phyloP scores from a whole-genome alignment of 495 filamentous ascomycete genomes.

The Aspergillus baeticus region DNA sequence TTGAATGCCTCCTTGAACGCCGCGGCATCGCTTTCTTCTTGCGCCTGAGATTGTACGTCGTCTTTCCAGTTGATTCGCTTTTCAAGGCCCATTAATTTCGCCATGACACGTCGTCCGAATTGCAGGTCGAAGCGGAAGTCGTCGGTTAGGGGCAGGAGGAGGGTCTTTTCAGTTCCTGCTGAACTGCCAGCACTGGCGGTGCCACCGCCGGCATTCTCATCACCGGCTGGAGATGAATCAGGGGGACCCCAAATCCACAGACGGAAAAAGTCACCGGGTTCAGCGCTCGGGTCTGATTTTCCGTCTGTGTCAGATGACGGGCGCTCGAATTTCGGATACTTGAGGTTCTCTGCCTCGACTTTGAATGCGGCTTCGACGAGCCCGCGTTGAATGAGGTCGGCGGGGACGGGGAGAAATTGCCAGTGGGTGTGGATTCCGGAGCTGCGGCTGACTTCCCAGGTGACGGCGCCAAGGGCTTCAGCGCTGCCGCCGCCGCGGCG shows the following conservation, averaged over 20 bases:
- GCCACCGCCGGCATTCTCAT: background rate
- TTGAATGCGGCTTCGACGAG: constrained; percentile 82
- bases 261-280: constrained; percentile 75
- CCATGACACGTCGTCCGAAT: constrained; percentile 77
- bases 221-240: background rate
- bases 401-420: constrained; percentile 85
- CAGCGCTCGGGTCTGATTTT: constrained; percentile 37
- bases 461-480: constrained; percentile 69
- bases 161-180: constrained; percentile 40
- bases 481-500: constrained; percentile 36
- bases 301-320: constrained; percentile 24
- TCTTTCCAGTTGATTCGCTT: constrained; percentile 75
- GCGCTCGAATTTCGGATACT: constrained; percentile 55
- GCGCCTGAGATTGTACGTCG: constrained; percentile 69
- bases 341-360: constrained; percentile 75
- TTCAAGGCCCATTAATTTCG: constrained; percentile 79
- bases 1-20: constrained; percentile 84
- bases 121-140: constrained; percentile 61
- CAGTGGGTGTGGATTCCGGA: constrained; percentile 85
- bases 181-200: background rate
- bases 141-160: constrained; percentile 51
- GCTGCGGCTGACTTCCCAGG: constrained; percentile 82
- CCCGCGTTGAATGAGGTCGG: constrained; percentile 59
- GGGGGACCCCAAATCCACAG: constrained; percentile 69
- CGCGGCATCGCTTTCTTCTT: constrained; percentile 77